phyloP scores from a whole-genome alignment of 352 stramenopile genomes.

The Pelagophyceae sp. region DNA sequence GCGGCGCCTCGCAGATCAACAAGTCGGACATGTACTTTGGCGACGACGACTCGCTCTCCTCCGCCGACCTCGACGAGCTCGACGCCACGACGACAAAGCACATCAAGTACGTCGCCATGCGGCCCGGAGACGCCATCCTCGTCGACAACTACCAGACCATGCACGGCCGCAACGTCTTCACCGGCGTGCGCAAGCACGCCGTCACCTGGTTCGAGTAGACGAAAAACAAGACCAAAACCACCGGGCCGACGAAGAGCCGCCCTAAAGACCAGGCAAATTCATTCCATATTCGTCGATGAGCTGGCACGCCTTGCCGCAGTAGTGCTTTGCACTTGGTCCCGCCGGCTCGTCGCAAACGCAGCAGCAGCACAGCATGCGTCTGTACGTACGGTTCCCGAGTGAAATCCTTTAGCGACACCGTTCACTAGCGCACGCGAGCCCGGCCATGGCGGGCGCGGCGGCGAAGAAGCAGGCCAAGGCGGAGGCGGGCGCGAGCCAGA shows the following conservation, averaged over 20 bases:
- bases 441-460: not conserved
- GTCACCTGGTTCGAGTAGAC: constrained; percentile 53
- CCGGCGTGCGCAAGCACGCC: constrained; percentile 57
- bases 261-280: not conserved
- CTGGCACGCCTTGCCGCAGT: too few relatives aligned
- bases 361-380: too few relatives aligned
- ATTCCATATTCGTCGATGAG: too few relatives aligned
- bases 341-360: too few relatives aligned
- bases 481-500: not conserved
- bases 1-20: constrained; percentile 60
- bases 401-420: too few relatives aligned
- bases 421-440: too few relatives aligned
- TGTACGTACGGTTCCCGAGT: too few relatives aligned
- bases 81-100: constrained; percentile 59
- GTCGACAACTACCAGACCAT: constrained; percentile 65
- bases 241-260: not conserved
- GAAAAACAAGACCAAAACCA: not conserved
- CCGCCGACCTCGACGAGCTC: constrained; percentile 51
- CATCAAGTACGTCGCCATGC: constrained; percentile 55
- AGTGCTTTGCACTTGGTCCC: too few relatives aligned
- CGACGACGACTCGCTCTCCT: constrained; percentile 48
- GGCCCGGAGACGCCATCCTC: constrained; percentile 53
- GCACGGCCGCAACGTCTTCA: constrained; percentile 61
- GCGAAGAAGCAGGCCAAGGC: constrained; percentile 18
- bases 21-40: constrained; percentile 64